Base-by-base conservation (phyloP, 2,329 filamentous ascomycete species). In the Aureobasidium vineae region DNA sequence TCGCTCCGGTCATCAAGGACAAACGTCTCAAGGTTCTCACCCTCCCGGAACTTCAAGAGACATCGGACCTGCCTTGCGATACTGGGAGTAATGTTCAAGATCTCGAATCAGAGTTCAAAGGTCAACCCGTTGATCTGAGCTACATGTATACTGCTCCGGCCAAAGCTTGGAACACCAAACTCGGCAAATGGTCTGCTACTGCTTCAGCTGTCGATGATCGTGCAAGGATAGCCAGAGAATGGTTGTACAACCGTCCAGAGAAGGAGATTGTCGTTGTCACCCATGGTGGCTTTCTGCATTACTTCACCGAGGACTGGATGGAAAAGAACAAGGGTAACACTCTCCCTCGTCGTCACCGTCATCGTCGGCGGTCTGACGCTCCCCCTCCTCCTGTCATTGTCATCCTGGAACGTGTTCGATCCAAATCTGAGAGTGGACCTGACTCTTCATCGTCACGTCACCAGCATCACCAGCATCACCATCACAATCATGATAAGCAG, bases 211-310 rank as follows among this genome's bases (percentile, higher is more conserved):
- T 94, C 50, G 81, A 85, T 68, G 80, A 78, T 38, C 80, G 90
- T 19, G 89, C 90, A 0, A 78, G 79, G n/a, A 82, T 81, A 28
- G 86, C 86, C 6, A 81, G 91, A 50, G 71, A 79, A 15, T 87
- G 84, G 78, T 75, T 95, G 45, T 79, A 78, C 71, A 73, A 70
- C 11, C 73, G 80, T 28, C 78, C 78, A 4, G 83, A 86, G 71
- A 87, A 90, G 72, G 85, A 94, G 71, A 85, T 96, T 33, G 86
- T 89, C 0, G 82, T 92, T 1, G 91, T 96, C 8, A 89, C 91
- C 3, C 92, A 96, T 72, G 92, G 92, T 1, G 90, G 90, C 0
- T 90, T 93, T 71, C 75, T 96, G 72, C 92, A 97, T 76, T 96
- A 91, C 72, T 79, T 97, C 69, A 95, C 91, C 0, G 86, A 92